A percentile compares a stretch with the other conserved stretches of the same genome.
These are phyloP conservation scores for Acer negundo DNA, from an alignment of 345 rosid species.

Conservation along the genomic window DNA sequence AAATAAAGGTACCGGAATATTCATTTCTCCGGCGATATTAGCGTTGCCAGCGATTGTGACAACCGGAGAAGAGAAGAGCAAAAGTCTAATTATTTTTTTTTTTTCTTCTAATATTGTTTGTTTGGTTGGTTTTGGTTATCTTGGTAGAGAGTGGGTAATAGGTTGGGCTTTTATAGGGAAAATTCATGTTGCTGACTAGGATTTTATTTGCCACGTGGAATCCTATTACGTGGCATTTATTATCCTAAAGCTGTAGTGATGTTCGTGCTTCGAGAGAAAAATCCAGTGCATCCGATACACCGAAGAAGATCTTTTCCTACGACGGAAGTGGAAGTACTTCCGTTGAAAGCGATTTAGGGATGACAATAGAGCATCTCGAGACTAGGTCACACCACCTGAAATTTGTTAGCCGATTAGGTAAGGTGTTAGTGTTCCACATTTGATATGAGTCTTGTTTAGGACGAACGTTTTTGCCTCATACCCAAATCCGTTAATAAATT, in stretches of 20 bases:
- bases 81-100: neutral
- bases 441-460: too few species aligned
- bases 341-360: neutral
- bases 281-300: too few species aligned
- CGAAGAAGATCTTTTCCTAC: too few species aligned
- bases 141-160: constrained; percentile 19
- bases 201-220: constrained; percentile 11
- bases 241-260: neutral
- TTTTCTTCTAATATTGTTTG: constrained; percentile 17
- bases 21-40: constrained; percentile 54
- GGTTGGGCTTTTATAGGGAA: constrained; percentile 38
- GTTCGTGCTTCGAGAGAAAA: neutral
- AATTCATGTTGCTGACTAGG: constrained; percentile 40
- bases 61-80: neutral
- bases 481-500: too few species aligned
- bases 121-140: constrained; percentile 28
- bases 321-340: neutral
- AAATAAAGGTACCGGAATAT: constrained; percentile 34
- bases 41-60: constrained; percentile 31
- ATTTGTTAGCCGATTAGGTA: too few species aligned
- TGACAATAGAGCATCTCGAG: too few species aligned
- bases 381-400: too few species aligned
- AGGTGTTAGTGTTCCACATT: too few species aligned
- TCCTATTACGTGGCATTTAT: constrained; percentile 10
- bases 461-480: too few species aligned